Evolutionary conservation across 805 yeast species (phyloP).

Genomic region (Kodamaea laetipori): DNA sequence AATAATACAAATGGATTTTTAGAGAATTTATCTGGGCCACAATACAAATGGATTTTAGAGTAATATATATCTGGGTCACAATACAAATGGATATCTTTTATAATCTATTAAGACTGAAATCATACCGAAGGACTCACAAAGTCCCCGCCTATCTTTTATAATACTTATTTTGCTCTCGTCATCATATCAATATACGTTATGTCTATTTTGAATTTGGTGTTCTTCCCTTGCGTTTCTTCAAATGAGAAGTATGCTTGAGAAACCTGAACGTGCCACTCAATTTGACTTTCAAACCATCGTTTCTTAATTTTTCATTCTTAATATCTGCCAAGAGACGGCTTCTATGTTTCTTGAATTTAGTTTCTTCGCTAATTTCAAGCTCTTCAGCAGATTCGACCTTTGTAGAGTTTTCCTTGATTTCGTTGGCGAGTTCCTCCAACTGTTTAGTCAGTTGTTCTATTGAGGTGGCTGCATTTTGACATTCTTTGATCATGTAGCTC

Average conservation of each 20-base stretch:
- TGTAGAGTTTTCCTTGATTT: constrained; percentile 20
- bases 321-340: constrained; percentile 23
- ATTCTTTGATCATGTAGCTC: constrained; percentile 63
- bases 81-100: no score
- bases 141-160: no score
- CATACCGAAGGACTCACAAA: no score
- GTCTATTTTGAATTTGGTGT: constrained; percentile 7
- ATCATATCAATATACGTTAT: no score
- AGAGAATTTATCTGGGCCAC: no score
- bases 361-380: constrained; percentile 15
- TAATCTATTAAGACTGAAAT: no score
- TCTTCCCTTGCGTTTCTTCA: constrained; percentile 45
- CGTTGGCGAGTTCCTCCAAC: constrained; percentile 22
- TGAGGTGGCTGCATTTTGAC: constrained; percentile 53
- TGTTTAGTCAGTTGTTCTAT: constrained; percentile 45
- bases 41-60: no score
- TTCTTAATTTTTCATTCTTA: constrained; percentile 25
- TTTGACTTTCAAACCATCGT: constrained; percentile 28
- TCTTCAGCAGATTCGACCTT: constrained; percentile 23
- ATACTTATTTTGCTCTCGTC: no score
- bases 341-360: constrained; percentile 25
- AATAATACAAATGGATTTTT: no score
- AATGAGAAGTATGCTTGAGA: constrained; percentile 41
- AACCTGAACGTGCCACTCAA: constrained; percentile 37
- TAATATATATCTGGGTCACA: no score